Conservation (phyloP, 805 yeast genomes). For the Starmera caribaea region DNA sequence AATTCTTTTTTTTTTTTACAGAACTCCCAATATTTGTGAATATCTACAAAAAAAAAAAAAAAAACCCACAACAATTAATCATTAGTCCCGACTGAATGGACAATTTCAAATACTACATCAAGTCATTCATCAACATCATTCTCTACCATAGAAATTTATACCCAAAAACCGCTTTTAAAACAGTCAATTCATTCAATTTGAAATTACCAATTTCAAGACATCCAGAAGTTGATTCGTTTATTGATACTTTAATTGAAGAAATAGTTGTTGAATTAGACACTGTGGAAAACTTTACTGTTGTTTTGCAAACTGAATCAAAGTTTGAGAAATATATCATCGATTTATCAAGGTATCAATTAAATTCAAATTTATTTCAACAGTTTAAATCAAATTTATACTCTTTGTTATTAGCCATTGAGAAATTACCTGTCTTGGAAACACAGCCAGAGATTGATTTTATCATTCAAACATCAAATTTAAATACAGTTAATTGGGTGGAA, state of each 20-base stretch:
- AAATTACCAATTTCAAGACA: slow-evolving; percentile 35
- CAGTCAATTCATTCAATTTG: slow-evolving; percentile 32
- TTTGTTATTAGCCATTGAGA: slow-evolving; percentile 6
- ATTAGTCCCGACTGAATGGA: neutral
- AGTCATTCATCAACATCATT: slow-evolving; percentile 19
- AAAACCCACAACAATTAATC: too few relatives aligned
- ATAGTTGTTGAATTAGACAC: slow-evolving; percentile 3
- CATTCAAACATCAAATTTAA: slow-evolving; percentile 9
- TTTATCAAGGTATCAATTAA: too few relatives aligned
- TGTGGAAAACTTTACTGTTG: slow-evolving; percentile 1
- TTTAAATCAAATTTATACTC: slow-evolving; percentile 13
- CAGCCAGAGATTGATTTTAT: slow-evolving; percentile 2
- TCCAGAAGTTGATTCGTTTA: slow-evolving; percentile 24
- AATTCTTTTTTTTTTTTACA: too few relatives aligned
- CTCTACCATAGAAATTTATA: slow-evolving; percentile 27
- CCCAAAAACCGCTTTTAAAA: slow-evolving; percentile 24
- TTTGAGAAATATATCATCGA: too few relatives aligned
- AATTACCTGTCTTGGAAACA: neutral
- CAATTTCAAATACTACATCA: too few relatives aligned
- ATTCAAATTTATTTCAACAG: slow-evolving; percentile 1
- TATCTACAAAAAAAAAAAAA: too few relatives aligned
- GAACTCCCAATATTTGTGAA: too few relatives aligned
- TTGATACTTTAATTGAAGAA: slow-evolving; percentile 7
- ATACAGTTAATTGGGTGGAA: slow-evolving; percentile 3
- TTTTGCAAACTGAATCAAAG: too few relatives aligned